Evolutionary conservation across 768 basidiomycete genomes (phyloP).

Genomic region (Pleurotus djamor): DNA sequence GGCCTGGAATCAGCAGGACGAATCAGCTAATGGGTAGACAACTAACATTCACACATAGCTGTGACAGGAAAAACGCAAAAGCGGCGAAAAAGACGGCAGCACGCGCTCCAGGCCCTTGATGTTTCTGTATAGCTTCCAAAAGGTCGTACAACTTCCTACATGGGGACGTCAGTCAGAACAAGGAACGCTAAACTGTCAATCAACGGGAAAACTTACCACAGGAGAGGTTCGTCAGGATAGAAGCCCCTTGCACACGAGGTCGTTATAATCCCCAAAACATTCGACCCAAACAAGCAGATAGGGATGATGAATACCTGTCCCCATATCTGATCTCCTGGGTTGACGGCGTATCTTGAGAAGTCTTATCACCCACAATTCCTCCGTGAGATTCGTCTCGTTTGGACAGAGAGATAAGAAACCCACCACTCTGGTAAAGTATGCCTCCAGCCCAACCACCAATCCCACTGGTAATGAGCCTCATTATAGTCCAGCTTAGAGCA

Average conservation of each 20-base stretch:
- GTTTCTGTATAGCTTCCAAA: constrained; percentile 24
- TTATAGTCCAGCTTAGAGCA: constrained; percentile 24
- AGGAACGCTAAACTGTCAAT: neutral
- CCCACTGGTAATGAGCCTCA: constrained; percentile 25
- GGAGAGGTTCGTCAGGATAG: constrained; percentile 25
- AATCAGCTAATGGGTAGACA: too few relatives aligned
- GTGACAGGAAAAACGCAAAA: constrained; percentile 26
- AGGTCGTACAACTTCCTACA: constrained; percentile 28
- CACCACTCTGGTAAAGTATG: constrained; percentile 20
- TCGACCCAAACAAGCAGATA: constrained; percentile 23
- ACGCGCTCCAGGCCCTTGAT: constrained; percentile 22
- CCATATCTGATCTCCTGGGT: constrained; percentile 25
- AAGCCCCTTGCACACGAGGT: constrained; percentile 25
- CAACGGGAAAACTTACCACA: constrained; percentile 19
- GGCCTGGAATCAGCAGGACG: neutral
- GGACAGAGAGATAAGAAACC: too few relatives aligned
- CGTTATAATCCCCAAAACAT: constrained; percentile 27
- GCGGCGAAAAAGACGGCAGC: constrained; percentile 29
- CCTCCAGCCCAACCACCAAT: constrained; percentile 29
- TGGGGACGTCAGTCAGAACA: neutral
- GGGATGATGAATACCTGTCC: constrained; percentile 28
- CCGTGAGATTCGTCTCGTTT: too few relatives aligned
- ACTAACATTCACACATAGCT: constrained; percentile 25
- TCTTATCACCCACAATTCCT: too few relatives aligned
- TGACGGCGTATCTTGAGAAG: constrained; percentile 27